Evolutionary conservation across 176 grass and related monocot species (phyloP), one percentile per base, ranked within the genome.

Genomic region (Aegilops bicornis): DNA sequence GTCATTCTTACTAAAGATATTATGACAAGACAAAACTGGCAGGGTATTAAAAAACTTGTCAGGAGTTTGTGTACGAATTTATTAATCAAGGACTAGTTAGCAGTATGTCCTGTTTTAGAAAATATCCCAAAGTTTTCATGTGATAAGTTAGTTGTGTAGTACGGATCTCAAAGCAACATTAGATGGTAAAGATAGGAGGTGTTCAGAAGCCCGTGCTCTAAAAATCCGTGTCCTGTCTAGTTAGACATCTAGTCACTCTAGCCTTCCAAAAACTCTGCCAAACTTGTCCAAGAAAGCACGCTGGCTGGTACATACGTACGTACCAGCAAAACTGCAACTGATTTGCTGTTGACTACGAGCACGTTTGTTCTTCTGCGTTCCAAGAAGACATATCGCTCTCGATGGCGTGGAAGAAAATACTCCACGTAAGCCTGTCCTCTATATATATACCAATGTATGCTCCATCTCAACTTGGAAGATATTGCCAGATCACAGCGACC

Each of bases 271-370:
- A 88, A 6, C 19, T 36, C 78, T 45, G 82, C 86, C 90, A 56
- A 88, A 88, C 90, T 88, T 81, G 71, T 64, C 78, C 86, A 69
- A 88, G 78, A 78, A 85, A 40, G 35, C 72, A 47, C 72, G 40
- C 23, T 16, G 72, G 42, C 20, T 32, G 5, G 42, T 84, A 23
- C 52, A 37, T 37, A 42, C 59, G 48, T 87, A 61, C 42, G 69
- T 79, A 64, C 59, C 12, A 62, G 79, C 39, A 73, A 42, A 65
- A 82, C 13, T 6, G 32, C 43, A 73, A 74, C 30, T 63, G 66
- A 74, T 73, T 56, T 79, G 65, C 69, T 33, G 73, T 35, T 25
- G 71, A 90, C 35, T 60, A 27, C 8, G 58, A 32, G 20, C 23
- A 43, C 24, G 12, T 43, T 23, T 23, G 64, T 69, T 31, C 13